phyloP scores from a whole-genome alignment of 2,329 filamentous ascomycete species.

The Cryphonectria carpinicola region DNA sequence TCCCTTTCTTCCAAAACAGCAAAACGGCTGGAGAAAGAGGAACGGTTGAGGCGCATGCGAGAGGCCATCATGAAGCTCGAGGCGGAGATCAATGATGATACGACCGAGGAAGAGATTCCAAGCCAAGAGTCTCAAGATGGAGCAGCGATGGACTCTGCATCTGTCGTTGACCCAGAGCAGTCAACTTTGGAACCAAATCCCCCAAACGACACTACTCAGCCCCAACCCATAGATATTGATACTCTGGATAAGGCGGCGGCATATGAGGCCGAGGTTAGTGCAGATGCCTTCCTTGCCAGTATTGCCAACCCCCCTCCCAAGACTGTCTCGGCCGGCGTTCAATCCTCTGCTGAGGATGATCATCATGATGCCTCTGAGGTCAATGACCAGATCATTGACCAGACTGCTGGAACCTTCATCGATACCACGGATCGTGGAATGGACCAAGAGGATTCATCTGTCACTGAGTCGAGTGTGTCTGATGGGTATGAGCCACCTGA shows the following conservation, averaged over 20 bases:
- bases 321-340: background rate
- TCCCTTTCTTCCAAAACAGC: conserved; percentile 45
- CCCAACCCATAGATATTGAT: conserved; percentile 33
- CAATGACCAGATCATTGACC: background rate
- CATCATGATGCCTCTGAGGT: background rate
- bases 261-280: background rate
- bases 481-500: conserved; percentile 63
- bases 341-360: background rate
- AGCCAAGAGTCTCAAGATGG: conserved; percentile 36
- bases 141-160: background rate
- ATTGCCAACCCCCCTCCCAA: background rate
- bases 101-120: conserved; percentile 36
- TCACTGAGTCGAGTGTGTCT: conserved; percentile 39
- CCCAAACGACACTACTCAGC: conserved; percentile 6
- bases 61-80: conserved; percentile 55
- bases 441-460: background rate
- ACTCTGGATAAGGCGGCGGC: conserved; percentile 17
- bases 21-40: conserved; percentile 48
- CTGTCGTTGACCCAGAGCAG: background rate
- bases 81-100: conserved; percentile 46
- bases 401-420: conserved; percentile 9
- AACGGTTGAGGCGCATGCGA: conserved; percentile 50
- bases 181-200: background rate
- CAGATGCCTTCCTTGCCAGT: background rate
- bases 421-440: background rate